Percentiles rank a stretch among this genome's conserved stretches.
These are phyloP conservation scores for Boletus smithii DNA, from an alignment of 1,284 basidiomycete genomes.

Conservation along the genomic window DNA sequence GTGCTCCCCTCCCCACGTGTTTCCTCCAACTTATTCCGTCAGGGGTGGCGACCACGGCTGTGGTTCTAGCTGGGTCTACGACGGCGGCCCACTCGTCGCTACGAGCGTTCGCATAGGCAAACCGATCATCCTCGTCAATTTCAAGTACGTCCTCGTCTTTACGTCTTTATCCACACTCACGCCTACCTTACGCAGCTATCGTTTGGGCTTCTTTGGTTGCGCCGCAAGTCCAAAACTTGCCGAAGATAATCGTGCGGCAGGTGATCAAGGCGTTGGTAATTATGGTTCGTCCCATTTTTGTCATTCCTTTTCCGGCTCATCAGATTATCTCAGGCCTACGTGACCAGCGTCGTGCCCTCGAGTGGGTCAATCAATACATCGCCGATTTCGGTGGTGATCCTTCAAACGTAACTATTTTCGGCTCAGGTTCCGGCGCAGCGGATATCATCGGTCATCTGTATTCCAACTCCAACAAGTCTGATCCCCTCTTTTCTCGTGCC, in stretches of 20 bases:
- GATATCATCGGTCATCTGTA: slow-evolving; percentile 71
- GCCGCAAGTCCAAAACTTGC: slow-evolving; percentile 60
- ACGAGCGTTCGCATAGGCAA: slow-evolving; percentile 58
- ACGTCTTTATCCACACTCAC: slow-evolving; percentile 19
- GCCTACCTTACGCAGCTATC: slow-evolving; percentile 47
- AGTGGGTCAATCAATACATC: slow-evolving; percentile 69
- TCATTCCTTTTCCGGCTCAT: slow-evolving; percentile 3
- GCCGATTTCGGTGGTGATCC: slow-evolving; percentile 70
- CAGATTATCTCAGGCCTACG: slow-evolving; percentile 47
- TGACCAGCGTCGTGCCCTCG: slow-evolving; percentile 66
- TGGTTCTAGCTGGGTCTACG: slow-evolving; percentile 73
- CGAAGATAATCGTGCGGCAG: slow-evolving; percentile 60
- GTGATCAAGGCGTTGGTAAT: slow-evolving; percentile 71
- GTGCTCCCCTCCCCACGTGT: slow-evolving; percentile 21
- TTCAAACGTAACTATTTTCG: slow-evolving; percentile 66
- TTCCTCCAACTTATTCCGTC: slow-evolving; percentile 16
- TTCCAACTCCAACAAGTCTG: slow-evolving; percentile 55
- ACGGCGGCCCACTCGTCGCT: slow-evolving; percentile 64
- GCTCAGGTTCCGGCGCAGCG: slow-evolving; percentile 64
- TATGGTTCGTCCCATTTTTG: slow-evolving; percentile 48
- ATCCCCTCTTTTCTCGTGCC: slow-evolving; percentile 61
- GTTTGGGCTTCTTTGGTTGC: slow-evolving; percentile 71
- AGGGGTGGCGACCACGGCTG: slow-evolving; percentile 69
- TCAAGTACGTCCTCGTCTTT: slow-evolving; percentile 55
- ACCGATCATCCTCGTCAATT: slow-evolving; percentile 67